Evolutionary conservation across 371 early-diverging fungal genomes (phyloP).

Genomic region (Funneliformis caledonium): DNA sequence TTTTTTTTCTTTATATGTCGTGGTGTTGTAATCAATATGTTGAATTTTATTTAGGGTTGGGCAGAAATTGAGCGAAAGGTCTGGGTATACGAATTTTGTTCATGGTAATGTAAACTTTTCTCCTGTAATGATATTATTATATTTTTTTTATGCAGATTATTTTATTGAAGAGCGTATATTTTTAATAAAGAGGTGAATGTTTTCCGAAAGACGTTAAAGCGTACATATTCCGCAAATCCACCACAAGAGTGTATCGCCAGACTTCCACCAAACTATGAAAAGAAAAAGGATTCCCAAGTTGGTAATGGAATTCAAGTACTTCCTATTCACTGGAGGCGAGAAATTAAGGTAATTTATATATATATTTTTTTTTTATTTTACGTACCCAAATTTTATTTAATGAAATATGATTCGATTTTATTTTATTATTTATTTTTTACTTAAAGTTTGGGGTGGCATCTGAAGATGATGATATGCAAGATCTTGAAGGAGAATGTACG

Average conservation of each 20-base stretch:
- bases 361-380: background rate
- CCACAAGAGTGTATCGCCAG: constrained; percentile 37
- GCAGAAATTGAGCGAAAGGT: constrained; percentile 76
- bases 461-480: constrained; percentile 55
- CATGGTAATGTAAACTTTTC: constrained; percentile 57
- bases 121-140: background rate
- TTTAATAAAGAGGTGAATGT: constrained; percentile 63
- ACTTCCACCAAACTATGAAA: background rate
- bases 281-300: constrained; percentile 32
- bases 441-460: constrained; percentile 66
- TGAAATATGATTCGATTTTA: background rate
- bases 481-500: constrained; percentile 64
- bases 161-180: background rate
- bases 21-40: background rate
- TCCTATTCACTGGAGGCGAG: constrained; percentile 84
- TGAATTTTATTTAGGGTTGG: constrained; percentile 59
- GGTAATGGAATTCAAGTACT: constrained; percentile 73
- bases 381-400: background rate
- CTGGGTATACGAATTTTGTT: constrained; percentile 74
- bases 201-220: constrained; percentile 69
- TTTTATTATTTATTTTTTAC: background rate
- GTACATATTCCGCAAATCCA: constrained; percentile 48
- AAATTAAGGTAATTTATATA: constrained; percentile 50
- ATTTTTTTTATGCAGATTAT: background rate
- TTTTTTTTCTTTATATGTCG: background rate